A percentile compares a stretch with the other conserved stretches of the same genome.
These are phyloP conservation scores for Sarcodon aspratus DNA, from an alignment of 768 basidiomycete genomes.

Conservation along the genomic window DNA sequence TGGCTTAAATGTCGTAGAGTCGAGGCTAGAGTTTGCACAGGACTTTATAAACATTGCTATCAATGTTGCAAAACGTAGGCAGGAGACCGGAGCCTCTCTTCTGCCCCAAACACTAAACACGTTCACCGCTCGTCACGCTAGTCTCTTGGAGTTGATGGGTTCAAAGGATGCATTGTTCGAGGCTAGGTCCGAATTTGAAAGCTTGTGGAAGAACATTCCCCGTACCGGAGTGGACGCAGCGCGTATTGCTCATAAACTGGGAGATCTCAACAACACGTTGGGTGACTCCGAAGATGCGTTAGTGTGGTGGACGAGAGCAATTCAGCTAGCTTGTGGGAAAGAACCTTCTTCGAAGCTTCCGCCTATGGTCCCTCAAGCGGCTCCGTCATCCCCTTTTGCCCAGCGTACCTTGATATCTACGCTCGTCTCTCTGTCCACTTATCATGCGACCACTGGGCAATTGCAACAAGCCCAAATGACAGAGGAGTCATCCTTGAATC, in stretches of 20 bases:
- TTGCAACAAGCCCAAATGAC: slow-evolving; percentile 41
- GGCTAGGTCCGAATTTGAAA: slow-evolving; percentile 45
- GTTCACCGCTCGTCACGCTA: slow-evolving; percentile 44
- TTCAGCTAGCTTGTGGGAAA: slow-evolving; percentile 31
- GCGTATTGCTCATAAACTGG: slow-evolving; percentile 52
- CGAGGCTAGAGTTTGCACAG: slow-evolving; percentile 42
- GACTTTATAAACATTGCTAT: slow-evolving; percentile 36
- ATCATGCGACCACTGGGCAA: slow-evolving; percentile 49
- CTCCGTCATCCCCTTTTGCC: slow-evolving; percentile 46
- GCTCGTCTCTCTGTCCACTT: slow-evolving; percentile 62
- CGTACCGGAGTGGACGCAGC: slow-evolving; percentile 33
- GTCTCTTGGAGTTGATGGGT: slow-evolving; percentile 52
- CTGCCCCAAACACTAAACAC: slow-evolving; percentile 15
- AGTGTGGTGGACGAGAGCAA: slow-evolving; percentile 56
- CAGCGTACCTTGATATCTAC: slow-evolving; percentile 53
- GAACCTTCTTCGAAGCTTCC: slow-evolving; percentile 6
- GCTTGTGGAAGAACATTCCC: slow-evolving; percentile 38
- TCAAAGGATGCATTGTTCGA: slow-evolving; percentile 34
- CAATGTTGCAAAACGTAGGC: slow-evolving; percentile 29
- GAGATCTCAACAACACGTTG: slow-evolving; percentile 49
- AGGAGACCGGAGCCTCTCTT: slow-evolving; percentile 30
- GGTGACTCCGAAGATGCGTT: slow-evolving; percentile 42
- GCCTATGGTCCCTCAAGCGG: slow-evolving; percentile 21
- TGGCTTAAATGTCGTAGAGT: slow-evolving; percentile 35
- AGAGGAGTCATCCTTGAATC: slow-evolving; percentile 42